Percentiles rank a stretch among this genome's conserved stretches.
phyloP scores from a whole-genome alignment of 2,329 filamentous ascomycete species.

The Aspergillus sp. region DNA sequence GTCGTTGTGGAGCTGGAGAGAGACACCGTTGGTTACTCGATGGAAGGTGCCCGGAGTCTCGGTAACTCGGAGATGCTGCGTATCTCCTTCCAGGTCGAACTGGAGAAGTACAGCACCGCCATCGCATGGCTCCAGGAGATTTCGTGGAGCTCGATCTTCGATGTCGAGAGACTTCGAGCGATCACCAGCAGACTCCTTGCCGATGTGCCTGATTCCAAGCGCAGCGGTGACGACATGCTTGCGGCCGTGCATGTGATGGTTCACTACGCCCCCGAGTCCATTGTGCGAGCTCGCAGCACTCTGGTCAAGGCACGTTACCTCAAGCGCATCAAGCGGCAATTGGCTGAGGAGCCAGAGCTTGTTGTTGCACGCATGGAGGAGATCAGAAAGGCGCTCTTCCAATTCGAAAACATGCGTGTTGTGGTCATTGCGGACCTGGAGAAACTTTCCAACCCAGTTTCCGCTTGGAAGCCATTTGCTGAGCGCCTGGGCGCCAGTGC shows the following conservation, averaged over 20 bases:
- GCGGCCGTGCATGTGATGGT: conserved; percentile 66
- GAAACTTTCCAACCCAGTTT: conserved; percentile 69
- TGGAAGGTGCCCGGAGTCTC: conserved; percentile 63
- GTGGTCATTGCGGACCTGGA: conserved; percentile 77
- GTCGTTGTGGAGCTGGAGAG: conserved; percentile 87
- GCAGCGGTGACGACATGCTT: conserved; percentile 65
- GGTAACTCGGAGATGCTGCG: conserved; percentile 78
- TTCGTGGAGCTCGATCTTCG: conserved; percentile 85
- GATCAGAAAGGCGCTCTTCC: conserved; percentile 71
- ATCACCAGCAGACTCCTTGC: conserved; percentile 77
- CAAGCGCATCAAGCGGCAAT: conserved; percentile 74
- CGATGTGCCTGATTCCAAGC: conserved; percentile 88
- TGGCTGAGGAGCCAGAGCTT: conserved; percentile 68
- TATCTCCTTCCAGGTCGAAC: conserved; percentile 80
- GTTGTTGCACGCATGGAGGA: conserved; percentile 75
- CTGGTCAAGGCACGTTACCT: conserved; percentile 85
- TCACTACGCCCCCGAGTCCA: conserved; percentile 71
- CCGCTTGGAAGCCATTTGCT: conserved; percentile 68
- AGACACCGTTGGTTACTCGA: conserved; percentile 79
- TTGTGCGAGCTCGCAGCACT: conserved; percentile 71
- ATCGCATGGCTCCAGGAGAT: conserved; percentile 81
- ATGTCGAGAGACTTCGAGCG: conserved; percentile 60
- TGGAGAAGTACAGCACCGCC: conserved; percentile 76
- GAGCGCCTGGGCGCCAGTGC: conserved; percentile 48
- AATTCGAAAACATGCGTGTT: conserved; percentile 78